Evolutionary conservation across 2,329 filamentous ascomycete species (phyloP), one percentile per base, ranked within the genome.

Genomic region (Monosporascus sp.): DNA sequence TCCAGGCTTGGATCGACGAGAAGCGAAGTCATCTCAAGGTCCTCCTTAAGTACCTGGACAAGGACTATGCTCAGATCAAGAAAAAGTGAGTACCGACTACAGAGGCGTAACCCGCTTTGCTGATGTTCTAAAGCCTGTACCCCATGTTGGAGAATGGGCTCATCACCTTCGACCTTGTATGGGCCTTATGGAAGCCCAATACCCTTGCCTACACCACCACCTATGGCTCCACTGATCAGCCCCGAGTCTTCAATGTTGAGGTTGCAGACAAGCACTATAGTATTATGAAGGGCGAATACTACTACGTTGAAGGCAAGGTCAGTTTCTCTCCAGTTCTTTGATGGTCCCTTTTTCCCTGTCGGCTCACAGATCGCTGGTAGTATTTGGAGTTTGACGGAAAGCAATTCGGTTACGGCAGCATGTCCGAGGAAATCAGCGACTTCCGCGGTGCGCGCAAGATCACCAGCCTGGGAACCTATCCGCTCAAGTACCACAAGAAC

Each of bases 381-480:
- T 96, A 94, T 61, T 80, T 96, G 26, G 91, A 96, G 64, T 96
- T 91, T 56, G 90, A 96, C 61, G 92, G 91, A 53, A 95, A 95
- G 67, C 79, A 81, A 7, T 95, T 92, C 65, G 91, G 91, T 3
- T 86, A 87, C 63, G 89, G 88, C 17, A 84, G 77, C 49, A 82
- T 90, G 64, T 76, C 82, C 11, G 81, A 85, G 38, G 84, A 91
- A 49, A 84, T 96, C 14, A 72, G 80, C 7, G 77, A 82, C 3
- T 97, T 96, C 76, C 88, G 89, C 55, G 91, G 91, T 0, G 83
- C 88, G 15, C 82, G 86, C 57, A 92, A 90, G 71, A 96, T 97
- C 64, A 89, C 86, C 11, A 90, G 83, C 63, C 76, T 96, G 7
- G 73, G 81, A 0, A 87, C 84, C 55, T 95, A 90, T 65, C 91